Base-by-base conservation (phyloP, 2,329 filamentous ascomycete species). In the Colletotrichum higginsianum region DNA sequence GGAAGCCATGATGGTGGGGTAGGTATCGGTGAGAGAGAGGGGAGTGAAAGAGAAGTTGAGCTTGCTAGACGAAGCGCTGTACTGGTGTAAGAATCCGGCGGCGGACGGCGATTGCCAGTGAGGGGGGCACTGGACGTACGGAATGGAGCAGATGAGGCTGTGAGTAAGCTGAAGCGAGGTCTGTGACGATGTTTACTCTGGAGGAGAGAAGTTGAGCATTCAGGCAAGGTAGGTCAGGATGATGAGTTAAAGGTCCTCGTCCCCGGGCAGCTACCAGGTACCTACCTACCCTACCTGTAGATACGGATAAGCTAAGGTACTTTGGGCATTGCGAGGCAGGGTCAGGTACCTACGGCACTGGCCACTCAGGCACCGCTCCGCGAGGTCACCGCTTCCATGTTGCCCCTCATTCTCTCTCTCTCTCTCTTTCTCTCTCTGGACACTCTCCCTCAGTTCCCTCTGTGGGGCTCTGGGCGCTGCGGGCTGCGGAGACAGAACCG, bases 1-100 rank as follows among this genome's bases (percentile, higher is more conserved):
- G 78, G 90, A 88, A 76, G 91, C 87, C 92, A 94, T 94, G 78
- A 50, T 40, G 58, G 18, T 40, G 58, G 76, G 71, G 67, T 55
- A 72, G 69, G 61, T 53, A 58, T 58, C 44, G 47, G 66, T 44
- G 49, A 57, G 67, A 63, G 64, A 50, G 52, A 38, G 53, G 23
- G 23, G 18, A 57, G 58, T 18, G 15, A 8, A 42, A 11, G 35
- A 9, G 35, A 38, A 9, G 35, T 38, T 38, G 35, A 38, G 35
- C 35, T 38, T 38, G 35, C 35, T 38, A 8, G 35, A 38, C 35
- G 35, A 38, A 38, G 35, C 35, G 21, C 46, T 26, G 11, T 18
- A 44, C 42, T 23, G 18, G 46, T 21, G 21, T 44, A 11, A n/a
- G 30, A 23, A 15, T 30, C 23, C 26, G 21, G 30, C 26, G 21